These are phyloP conservation scores for Teratosphaeriaceae sp. DNA, from an alignment of 2,329 filamentous ascomycete species.

Conservation along the genomic window DNA sequence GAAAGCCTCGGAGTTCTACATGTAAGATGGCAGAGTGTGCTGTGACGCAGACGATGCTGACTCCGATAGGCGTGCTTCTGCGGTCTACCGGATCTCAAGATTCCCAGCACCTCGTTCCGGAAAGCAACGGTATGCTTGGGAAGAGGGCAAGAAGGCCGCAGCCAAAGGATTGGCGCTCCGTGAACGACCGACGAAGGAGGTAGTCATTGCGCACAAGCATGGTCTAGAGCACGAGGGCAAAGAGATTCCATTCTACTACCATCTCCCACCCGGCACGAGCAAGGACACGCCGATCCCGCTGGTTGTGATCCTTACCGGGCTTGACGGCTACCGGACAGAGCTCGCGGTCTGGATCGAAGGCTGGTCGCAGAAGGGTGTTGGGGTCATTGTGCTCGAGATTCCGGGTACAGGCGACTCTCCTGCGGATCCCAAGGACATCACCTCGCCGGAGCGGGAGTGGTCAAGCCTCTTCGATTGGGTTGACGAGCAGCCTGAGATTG, in stretches of 20 bases:
- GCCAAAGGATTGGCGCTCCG: conserved; percentile 48
- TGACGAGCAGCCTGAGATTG: conserved; percentile 40
- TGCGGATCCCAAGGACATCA: conserved; percentile 39
- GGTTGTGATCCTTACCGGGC: conserved; percentile 51
- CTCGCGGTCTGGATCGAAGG: conserved; percentile 47
- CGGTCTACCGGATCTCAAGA: conserved; percentile 65
- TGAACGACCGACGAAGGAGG: conserved; percentile 54
- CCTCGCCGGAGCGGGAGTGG: conserved; percentile 48
- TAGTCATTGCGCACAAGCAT: conserved; percentile 54
- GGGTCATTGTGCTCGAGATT: conserved; percentile 48
- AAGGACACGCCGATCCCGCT: conserved; percentile 41
- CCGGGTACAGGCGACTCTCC: conserved; percentile 54
- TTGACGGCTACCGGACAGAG: conserved; percentile 55
- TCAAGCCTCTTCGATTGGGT: conserved; percentile 50
- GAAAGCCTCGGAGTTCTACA: conserved; percentile 55
- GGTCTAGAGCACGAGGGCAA: conserved; percentile 45
- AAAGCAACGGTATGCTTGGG: conserved; percentile 56
- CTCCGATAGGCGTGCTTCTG: conserved; percentile 51
- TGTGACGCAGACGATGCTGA: conserved; percentile 9
- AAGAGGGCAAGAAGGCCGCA: conserved; percentile 58
- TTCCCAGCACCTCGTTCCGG: conserved; percentile 53
- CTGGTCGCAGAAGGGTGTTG: conserved; percentile 44
- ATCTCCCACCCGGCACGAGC: conserved; percentile 46
- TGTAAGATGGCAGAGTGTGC: conserved; percentile 31
- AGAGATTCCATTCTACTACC: conserved; percentile 58